Base-by-base conservation (phyloP, 495 filamentous ascomycete species). In the Bacidia rubella region DNA sequence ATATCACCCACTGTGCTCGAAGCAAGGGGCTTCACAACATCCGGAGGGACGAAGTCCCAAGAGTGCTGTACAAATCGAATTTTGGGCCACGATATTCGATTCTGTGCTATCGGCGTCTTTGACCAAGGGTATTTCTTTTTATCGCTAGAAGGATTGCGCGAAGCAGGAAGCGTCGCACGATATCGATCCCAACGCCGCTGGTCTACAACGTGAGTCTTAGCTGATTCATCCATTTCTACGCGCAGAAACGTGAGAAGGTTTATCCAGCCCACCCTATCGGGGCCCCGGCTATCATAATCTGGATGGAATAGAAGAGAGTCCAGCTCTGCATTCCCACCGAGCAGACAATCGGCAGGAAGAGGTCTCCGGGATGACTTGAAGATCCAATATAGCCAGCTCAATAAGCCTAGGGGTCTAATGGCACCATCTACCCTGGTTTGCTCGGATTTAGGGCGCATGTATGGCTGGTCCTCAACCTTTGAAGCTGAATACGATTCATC, bases 1-100 rank as follows among this genome's bases (percentile, higher is more conserved):
- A 67, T 57, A 47, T 64, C 65, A 5, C 53, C 56, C 2, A 67
- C 32, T 2, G 61, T 64, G 12, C 53, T 57, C n/a, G 41, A 50
- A 7, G 63, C 63, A 26, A 63, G 51, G 12, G 65, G 65, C 24
- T 57, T 56, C 1, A 66, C 57, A 11, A 66, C 54, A 40, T 66
- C 65, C 46, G 64, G 65, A 21, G 60, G 54, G 25, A 64, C 61
- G 43, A 68, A 68, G 39, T 65, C 65, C 65, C 65, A 68, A 1
- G 62, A 23, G 24, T 47, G 45, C 20, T 47, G 45, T n/a, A 10
- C 10, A 10, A n/a, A n/a, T 39, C 10, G 9, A 9, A 39, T n/a
- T n/a, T 10, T 39, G 10, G 32, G 32, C n/a, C n/a, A n/a, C n/a
- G n/a, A 39, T 39, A 39, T 9, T 39, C 10, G 9, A 39, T 9